A percentile compares a stretch with the other conserved stretches of the same genome.
phyloP scores from a whole-genome alignment of 2,329 filamentous ascomycete species.

The Albophoma yamanashiensis region DNA sequence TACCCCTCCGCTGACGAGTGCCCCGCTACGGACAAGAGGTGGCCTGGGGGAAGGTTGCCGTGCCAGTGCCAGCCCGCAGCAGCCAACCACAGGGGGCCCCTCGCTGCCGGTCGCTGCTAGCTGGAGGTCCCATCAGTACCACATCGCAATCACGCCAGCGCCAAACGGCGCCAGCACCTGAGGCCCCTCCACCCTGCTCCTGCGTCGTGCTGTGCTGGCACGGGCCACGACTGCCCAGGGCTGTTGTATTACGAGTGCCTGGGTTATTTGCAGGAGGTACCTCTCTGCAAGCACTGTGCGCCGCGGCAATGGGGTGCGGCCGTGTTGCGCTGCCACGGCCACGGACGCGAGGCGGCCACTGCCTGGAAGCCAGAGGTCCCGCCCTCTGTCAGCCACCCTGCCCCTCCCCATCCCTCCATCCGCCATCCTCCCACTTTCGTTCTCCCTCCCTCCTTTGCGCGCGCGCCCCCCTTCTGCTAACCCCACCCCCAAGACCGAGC shows the following conservation, averaged over 20 bases:
- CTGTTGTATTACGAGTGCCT: not conserved
- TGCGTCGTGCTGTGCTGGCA: not conserved
- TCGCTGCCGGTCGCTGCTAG: not conserved
- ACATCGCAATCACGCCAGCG: not conserved
- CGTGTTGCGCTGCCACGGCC: not conserved
- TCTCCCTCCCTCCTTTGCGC: slow-evolving; percentile 9
- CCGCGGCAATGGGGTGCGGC: not conserved
- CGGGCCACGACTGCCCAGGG: not conserved
- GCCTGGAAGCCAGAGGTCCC: slow-evolving; percentile 9
- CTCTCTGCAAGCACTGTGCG: not conserved
- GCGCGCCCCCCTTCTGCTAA: slow-evolving; percentile 9
- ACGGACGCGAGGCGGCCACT: not conserved
- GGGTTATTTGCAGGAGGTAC: not conserved
- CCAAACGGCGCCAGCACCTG: not conserved
- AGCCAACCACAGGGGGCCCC: not conserved
- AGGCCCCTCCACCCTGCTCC: not conserved
- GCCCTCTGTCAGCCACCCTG: slow-evolving; percentile 17
- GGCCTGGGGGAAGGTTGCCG: not conserved
- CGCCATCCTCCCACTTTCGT: slow-evolving; percentile 8
- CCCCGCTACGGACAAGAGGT: slow-evolving; percentile 1
- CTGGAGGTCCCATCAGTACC: not conserved
- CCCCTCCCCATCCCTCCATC: slow-evolving; percentile 6
- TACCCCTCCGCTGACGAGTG: slow-evolving; percentile 1
- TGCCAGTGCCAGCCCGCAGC: not conserved
- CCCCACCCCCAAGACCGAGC: slow-evolving; percentile 5